Evolutionary conservation across 139 green algal species (phyloP).

Genomic region (Bryopsis sp.): DNA sequence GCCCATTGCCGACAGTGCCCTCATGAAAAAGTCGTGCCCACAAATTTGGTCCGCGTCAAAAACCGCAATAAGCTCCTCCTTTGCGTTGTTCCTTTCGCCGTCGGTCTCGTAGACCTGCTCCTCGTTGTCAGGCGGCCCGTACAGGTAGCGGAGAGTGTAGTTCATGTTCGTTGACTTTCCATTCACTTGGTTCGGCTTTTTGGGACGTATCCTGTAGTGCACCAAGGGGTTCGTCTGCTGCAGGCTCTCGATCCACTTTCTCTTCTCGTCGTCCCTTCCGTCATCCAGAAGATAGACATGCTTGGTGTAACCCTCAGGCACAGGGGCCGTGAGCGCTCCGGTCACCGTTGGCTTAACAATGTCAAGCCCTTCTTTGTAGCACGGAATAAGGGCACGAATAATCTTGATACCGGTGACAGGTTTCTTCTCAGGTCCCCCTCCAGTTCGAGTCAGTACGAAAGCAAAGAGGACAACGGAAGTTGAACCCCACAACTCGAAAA

Average conservation of each 20-base stretch:
- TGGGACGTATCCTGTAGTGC: not conserved
- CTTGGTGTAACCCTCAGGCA: conserved; percentile 21
- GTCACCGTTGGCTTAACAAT: conserved; percentile 24
- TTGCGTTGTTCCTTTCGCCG: conserved; percentile 30
- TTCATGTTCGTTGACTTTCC: conserved; percentile 79
- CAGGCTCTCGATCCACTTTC: conserved; percentile 15
- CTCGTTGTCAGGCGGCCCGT: conserved; percentile 21
- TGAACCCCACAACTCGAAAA: not conserved
- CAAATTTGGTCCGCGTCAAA: conserved; percentile 52
- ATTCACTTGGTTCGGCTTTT: conserved; percentile 53
- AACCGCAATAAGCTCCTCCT: conserved; percentile 49
- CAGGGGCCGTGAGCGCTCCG: conserved; percentile 3
- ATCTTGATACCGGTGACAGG: not conserved
- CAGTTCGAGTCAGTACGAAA: not conserved
- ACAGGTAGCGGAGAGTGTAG: conserved; percentile 42
- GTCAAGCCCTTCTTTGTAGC: conserved; percentile 38
- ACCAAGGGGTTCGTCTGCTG: conserved; percentile 10
- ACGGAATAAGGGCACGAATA: conserved; percentile 37
- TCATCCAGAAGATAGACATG: conserved; percentile 24
- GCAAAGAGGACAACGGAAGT: not conserved
- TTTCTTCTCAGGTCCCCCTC: not conserved
- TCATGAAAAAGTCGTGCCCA: conserved; percentile 67
- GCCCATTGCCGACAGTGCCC: conserved; percentile 49
- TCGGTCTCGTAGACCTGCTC: not conserved
- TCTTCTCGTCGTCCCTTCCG: conserved; percentile 6